Base-by-base conservation (phyloP, 164 flowering plant species). In the Chloranthus sessilifolius region DNA sequence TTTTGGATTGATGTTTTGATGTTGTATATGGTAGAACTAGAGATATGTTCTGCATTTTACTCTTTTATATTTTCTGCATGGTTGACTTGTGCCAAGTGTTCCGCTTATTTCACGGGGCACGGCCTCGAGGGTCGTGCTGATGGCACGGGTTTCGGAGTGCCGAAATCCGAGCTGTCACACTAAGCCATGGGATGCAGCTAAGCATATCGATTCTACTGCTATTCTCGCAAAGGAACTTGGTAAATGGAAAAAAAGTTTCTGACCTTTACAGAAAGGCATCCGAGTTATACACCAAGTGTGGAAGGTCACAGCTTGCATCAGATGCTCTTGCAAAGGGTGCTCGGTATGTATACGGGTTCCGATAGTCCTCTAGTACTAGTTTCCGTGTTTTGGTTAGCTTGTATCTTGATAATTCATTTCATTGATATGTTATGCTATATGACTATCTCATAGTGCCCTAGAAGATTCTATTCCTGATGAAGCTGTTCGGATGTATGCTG, bases 141-240 rank as follows among this genome's bases (percentile, higher is more conserved):
- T n/a, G n/a, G n/a, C n/a, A n/a, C n/a, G n/a, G n/a, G n/a, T n/a
- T n/a, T n/a, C n/a, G n/a, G n/a, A n/a, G n/a, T n/a, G n/a, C n/a
- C n/a, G n/a, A n/a, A n/a, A n/a, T n/a, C n/a, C n/a, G n/a, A n/a
- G n/a, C n/a, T n/a, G n/a, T n/a, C n/a, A n/a, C n/a, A n/a, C n/a
- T 47, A 90, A 90, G 25, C 96, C 94, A 19, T 91, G 98, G 98
- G 98, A 91, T 80, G 98, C 96, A 68, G 98, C 98, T 28, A 91
- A 83, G 69, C 96, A 85, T 60, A 80, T 91, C 96, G 98, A 91
- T 49, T 77, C 96, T 55, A 89, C 95, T 58, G 98, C 74, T 59
- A 72, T 82, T 40, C 41, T 75, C 24, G 92, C 95, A 31, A 83
- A 82, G 78, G 96, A 91, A 47, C 62, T 83, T 29, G 54, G 74